These are phyloP conservation scores for Ostreobium quekettii DNA, from an alignment of 139 green algal genomes.

Conservation along the genomic window DNA sequence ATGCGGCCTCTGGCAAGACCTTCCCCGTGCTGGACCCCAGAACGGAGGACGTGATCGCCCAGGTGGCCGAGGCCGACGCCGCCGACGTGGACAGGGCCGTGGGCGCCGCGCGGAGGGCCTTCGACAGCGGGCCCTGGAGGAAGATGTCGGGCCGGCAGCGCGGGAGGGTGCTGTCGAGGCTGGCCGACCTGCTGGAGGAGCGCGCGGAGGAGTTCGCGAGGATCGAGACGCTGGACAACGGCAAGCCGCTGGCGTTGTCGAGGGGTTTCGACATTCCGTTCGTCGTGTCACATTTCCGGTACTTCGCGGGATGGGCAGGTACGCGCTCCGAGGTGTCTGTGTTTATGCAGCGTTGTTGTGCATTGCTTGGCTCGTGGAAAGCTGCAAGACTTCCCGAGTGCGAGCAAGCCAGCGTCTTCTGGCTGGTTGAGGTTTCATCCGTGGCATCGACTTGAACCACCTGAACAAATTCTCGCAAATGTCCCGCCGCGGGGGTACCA, in stretches of 20 bases:
- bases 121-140: conserved; percentile 57
- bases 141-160: conserved; percentile 39
- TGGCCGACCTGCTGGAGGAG: conserved; percentile 55
- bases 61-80: conserved; percentile 47
- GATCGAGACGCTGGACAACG: conserved; percentile 62
- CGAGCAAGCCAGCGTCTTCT: too few relatives aligned
- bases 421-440: too few relatives aligned
- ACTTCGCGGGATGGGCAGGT: conserved; percentile 35
- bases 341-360: neutral
- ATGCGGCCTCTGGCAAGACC: conserved; percentile 31
- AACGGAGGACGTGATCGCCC: conserved; percentile 42
- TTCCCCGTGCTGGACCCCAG: conserved; percentile 45
- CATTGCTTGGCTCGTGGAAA: too few relatives aligned
- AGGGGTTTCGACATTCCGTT: conserved; percentile 36
- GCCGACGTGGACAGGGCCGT: conserved; percentile 60
- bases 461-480: too few relatives aligned
- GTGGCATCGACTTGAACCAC: too few relatives aligned
- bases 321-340: neutral
- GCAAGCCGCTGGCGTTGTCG: conserved; percentile 39
- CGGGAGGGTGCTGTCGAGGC: conserved; percentile 41
- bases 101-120: conserved; percentile 47
- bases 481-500: too few relatives aligned
- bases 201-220: conserved; percentile 40
- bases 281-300: conserved; percentile 48
- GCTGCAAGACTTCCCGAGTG: too few relatives aligned